A percentile compares a stretch with the other conserved stretches of the same genome.
Evolutionary conservation across 2,329 filamentous ascomycete species (phyloP).

Genomic region (Thelonectria rubi): DNA sequence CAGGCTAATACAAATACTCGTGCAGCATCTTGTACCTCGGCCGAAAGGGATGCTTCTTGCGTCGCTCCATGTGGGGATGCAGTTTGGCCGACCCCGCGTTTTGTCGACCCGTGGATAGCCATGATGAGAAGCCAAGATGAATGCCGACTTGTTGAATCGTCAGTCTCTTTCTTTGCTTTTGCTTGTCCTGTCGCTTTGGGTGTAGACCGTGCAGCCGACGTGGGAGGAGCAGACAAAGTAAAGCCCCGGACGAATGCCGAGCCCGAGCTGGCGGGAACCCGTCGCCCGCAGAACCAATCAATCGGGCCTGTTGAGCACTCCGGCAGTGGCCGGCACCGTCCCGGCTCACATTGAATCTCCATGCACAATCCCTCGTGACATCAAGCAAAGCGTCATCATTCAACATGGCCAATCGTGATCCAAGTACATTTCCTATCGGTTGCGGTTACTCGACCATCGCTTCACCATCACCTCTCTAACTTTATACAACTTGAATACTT

Average conservation of each 20-base stretch:
- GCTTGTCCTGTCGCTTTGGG: constrained; percentile 9
- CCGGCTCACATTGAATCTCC: constrained; percentile 3
- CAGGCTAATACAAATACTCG: neutral
- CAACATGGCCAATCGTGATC: neutral
- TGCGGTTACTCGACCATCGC: constrained; percentile 87
- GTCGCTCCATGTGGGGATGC: constrained; percentile 38
- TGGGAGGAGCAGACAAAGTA: neutral
- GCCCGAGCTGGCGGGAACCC: neutral
- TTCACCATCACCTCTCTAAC: constrained; percentile 83
- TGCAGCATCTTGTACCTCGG: constrained; percentile 35
- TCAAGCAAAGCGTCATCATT: constrained; percentile 8
- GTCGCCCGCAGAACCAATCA: neutral
- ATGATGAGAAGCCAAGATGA: constrained; percentile 30
- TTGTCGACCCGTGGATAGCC: constrained; percentile 29
- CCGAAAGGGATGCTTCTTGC: constrained; percentile 33
- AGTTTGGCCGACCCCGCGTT: constrained; percentile 40
- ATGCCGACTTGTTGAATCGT: constrained; percentile 1
- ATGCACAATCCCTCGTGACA: neutral
- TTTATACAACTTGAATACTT: constrained; percentile 73
- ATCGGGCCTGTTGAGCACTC: neutral
- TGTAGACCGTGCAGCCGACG: neutral
- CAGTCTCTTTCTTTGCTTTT: constrained; percentile 10
- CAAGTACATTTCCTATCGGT: constrained; percentile 48
- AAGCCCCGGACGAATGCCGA: constrained; percentile 15
- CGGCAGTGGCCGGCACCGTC: neutral